Base-by-base conservation (phyloP, 257 asterid genomes). In the Solanum corneliomulleri region DNA sequence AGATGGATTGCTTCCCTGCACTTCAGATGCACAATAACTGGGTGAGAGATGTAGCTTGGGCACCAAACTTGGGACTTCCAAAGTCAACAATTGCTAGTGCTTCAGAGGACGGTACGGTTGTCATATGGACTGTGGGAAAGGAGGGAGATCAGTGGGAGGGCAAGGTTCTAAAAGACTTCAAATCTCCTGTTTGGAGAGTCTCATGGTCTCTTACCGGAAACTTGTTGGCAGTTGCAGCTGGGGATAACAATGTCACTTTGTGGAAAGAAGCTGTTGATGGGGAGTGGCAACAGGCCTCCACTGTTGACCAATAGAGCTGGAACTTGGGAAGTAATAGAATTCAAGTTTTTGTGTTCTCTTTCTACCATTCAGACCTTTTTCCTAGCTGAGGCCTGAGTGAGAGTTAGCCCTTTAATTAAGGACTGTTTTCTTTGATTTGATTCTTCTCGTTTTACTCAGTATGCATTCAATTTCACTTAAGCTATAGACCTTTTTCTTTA, bases 1-100 rank as follows among this genome's bases (percentile, higher is more conserved):
- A 95, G 90, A 92, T 95, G 99, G 98, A 97, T 89, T 94, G 98
- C 88, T 94, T 94, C 88, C 98, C 99, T 0, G 98, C 98, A 64
- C 96, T 97, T 76, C 96, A 91, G 52, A 93, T 90, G 95, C 98
- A 95, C 81, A 80, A 89, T 0, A 98, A 95, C 89, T 97, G 98
- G 99, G 98, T 95, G 87, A 95, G 99, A 77, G 99, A 97, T 66
- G 99, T 97, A 64, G 94, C 98, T 0, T 97, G 99, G 99, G 98
- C 99, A 1, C 98, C 99, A 7, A 96, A 96, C 37, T 88, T 95
- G 93, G 99, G 99, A 15, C 99, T 96, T 66, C 99, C 99, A 3
- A 96, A 94, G 86, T 93, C 99, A 35, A 96, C 99, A 13, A 92
- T 96, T 31, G 99, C 99, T 1, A 96, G 99, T 86, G 98, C 96